These are phyloP conservation scores for Calocera cornea DNA, from an alignment of 768 basidiomycete species.

Conservation along the genomic window DNA sequence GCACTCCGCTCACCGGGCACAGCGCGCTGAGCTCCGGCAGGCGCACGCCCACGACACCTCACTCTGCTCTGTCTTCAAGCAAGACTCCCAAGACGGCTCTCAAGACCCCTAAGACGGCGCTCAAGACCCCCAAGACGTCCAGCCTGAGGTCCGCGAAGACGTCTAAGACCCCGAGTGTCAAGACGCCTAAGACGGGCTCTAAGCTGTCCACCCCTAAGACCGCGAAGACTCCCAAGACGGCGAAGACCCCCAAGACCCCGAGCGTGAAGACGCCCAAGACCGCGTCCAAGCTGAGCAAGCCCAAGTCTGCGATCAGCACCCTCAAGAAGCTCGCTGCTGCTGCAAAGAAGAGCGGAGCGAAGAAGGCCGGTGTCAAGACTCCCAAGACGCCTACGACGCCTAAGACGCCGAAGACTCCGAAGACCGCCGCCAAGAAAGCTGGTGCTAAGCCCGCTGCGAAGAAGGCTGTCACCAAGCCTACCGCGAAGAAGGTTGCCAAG, in stretches of 20 bases:
- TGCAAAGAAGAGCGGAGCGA: background rate
- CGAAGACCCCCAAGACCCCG: background rate
- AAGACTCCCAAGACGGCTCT: too few relatives aligned
- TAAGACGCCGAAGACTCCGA: background rate
- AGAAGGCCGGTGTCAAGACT: background rate
- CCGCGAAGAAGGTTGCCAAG: background rate
- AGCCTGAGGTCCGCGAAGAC: too few relatives aligned
- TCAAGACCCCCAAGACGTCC: too few relatives aligned
- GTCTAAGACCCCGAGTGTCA: too few relatives aligned
- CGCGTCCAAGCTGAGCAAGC: background rate
- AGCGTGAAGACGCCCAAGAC: background rate
- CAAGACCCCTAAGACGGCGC: too few relatives aligned
- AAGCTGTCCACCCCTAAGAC: too few relatives aligned
- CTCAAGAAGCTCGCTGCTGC: background rate
- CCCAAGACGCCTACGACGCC: background rate
- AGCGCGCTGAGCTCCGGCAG: too few relatives aligned
- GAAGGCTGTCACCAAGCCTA: background rate
- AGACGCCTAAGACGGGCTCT: too few relatives aligned
- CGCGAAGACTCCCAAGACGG: too few relatives aligned
- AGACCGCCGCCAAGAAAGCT: background rate
- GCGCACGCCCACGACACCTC: too few relatives aligned
- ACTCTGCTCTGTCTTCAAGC: too few relatives aligned
- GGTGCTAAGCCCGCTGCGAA: background rate
- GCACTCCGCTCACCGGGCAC: background rate
- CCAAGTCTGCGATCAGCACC: background rate